phyloP scores from a whole-genome alignment of 352 stramenopile genomes.

The Phytophthora sojae region DNA sequence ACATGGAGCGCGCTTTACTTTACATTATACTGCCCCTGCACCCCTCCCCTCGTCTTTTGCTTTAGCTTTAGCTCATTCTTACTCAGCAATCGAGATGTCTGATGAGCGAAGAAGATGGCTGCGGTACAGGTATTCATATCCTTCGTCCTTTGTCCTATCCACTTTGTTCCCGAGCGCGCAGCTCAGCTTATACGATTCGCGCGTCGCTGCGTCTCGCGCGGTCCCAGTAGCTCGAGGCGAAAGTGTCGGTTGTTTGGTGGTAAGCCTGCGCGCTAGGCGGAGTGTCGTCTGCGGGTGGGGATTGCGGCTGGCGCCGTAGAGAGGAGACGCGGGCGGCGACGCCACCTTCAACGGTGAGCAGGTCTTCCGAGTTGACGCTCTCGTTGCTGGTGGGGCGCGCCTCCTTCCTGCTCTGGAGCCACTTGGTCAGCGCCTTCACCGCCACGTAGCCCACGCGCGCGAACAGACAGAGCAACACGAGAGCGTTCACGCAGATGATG shows the following conservation, averaged over 20 bases:
- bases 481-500: constrained; percentile 52
- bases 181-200: constrained; percentile 15
- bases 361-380: constrained; percentile 12
- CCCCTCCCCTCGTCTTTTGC: background rate
- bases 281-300: constrained; percentile 22
- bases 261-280: constrained; percentile 28
- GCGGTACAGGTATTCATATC: background rate
- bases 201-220: background rate
- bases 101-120: background rate
- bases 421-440: constrained; percentile 23
- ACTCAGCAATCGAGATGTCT: background rate
- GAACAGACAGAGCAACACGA: constrained; percentile 53
- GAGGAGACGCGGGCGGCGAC: constrained; percentile 7
- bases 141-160: constrained; percentile 12
- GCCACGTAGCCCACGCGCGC: constrained; percentile 51
- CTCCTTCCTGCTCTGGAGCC: constrained; percentile 25
- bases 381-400: background rate
- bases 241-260: constrained; percentile 18
- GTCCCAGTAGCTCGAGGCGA: constrained; percentile 5
- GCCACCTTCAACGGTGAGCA: constrained; percentile 27
- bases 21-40: background rate
- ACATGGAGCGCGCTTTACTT: background rate
- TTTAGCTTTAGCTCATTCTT: background rate
- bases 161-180: background rate
- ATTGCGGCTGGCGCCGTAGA: constrained; percentile 18